Evolutionary conservation across 768 basidiomycete genomes (phyloP).

Genomic region (Daedaleopsis nitida): DNA sequence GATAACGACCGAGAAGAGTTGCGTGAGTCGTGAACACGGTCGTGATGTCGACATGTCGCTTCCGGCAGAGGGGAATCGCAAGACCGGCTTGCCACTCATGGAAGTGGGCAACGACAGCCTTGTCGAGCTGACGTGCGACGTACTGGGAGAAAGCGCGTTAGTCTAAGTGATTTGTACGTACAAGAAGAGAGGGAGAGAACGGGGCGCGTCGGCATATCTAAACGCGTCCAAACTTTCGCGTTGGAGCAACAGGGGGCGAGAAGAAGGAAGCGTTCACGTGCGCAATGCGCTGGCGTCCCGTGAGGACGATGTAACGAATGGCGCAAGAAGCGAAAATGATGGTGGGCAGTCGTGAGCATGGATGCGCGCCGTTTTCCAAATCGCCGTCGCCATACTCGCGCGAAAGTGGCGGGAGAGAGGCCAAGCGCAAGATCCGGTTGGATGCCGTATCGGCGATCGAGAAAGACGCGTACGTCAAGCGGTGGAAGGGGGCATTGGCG

Average conservation of each 20-base stretch:
- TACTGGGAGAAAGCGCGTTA: conserved; percentile 50
- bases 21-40: conserved; percentile 99
- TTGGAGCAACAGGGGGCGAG: neutral
- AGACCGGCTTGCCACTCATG: conserved; percentile 99
- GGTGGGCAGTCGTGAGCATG: neutral
- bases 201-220: conserved; percentile 1
- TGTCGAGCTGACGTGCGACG: conserved; percentile 74
- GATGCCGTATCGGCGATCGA: neutral
- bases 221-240: neutral
- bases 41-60: conserved; percentile 96
- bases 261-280: neutral
- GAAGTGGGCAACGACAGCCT: conserved; percentile 95
- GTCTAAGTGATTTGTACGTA: neutral
- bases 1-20: conserved; percentile 96
- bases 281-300: neutral
- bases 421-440: conserved; percentile 1
- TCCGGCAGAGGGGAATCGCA: conserved; percentile 92
- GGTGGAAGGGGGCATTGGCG: conserved; percentile 1
- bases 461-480: conserved; percentile 4
- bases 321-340: neutral
- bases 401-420: neutral
- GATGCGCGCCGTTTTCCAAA: neutral
- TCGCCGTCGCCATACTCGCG: conserved; percentile 4
- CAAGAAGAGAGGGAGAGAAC: neutral
- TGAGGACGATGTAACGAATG: neutral